Base-by-base conservation (phyloP, 148 eudicot genomes). In the Cornus florida region DNA sequence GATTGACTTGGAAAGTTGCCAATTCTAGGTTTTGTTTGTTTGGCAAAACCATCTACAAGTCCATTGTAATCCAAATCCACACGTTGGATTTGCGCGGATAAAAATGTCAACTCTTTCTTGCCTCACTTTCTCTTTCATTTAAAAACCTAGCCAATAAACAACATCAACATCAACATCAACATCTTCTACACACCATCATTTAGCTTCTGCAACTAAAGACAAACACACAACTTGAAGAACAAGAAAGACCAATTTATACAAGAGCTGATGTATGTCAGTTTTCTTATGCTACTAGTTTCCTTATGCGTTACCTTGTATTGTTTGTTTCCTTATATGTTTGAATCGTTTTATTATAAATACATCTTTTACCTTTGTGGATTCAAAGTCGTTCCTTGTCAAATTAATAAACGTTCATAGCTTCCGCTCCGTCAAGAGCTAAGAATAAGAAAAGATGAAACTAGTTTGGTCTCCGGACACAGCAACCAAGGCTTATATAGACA, bases 391-490 rank as follows among this genome's bases (percentile, higher is more conserved):
- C 43, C 43, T 39, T 4, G 43, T 7, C 7, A 39, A 28, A 28
- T 28, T 28, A 28, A 28, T 28, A 28, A 28, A 28, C 28, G 28
- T 28, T 28, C 28, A 28, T 28, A 28, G 28, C 28, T 28, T 28
- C 28, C 1, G 28, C 28, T 28, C 28, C 28, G 28, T 28, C 19
- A 53, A 53, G 59, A 35, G 38, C 38, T 4, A 69, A 33, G 43
- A 68, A 57, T 28, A 17, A 59, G 28, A 43, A 72, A 72, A 71
- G 53, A 94, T 94, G 98, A 91, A 94, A 92, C 84, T 92, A 16
- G 93, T 92, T 82, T 92, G 98, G 97, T 90, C 88, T 53, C 91
- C 95, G 23, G 98, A 94, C 50, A 85, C 82, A 43, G 98, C 98
- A 23, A 84, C 91, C 17, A 91, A 92, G 80, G 95, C 97, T 79